These are phyloP conservation scores for Aspergillus sp. DNA, from an alignment of 2,329 filamentous ascomycete species.

Conservation along the genomic window DNA sequence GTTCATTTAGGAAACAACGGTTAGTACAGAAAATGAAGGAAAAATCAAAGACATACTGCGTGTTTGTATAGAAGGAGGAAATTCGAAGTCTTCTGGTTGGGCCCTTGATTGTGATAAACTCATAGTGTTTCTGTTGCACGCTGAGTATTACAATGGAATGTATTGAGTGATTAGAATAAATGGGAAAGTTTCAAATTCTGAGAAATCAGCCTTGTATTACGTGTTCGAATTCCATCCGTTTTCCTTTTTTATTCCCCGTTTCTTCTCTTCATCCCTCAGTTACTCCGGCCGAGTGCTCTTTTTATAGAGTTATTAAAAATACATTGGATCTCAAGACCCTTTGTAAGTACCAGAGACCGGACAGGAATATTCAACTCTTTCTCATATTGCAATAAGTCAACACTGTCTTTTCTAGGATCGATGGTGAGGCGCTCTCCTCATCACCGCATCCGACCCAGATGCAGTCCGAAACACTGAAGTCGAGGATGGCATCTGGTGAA, in stretches of 20 bases:
- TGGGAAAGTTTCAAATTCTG: background rate
- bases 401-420: no score
- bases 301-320: no score
- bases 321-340: no score
- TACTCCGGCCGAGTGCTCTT: no score
- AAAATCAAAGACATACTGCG: background rate
- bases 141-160: background rate
- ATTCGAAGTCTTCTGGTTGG: background rate
- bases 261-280: no score
- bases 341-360: no score
- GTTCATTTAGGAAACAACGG: background rate
- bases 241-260: no score
- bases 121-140: background rate
- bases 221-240: no score
- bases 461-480: constrained; percentile 59
- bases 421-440: constrained; percentile 1
- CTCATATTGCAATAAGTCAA: no score
- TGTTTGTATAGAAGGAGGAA: background rate
- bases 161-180: background rate
- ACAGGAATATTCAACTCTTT: no score
- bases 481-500: constrained; percentile 51
- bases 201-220: background rate
- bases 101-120: background rate
- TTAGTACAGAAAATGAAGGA: background rate
- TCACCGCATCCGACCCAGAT: constrained; percentile 22